These are phyloP conservation scores for Eucalyptus marginata DNA, from an alignment of 345 rosid genomes.

Conservation along the genomic window DNA sequence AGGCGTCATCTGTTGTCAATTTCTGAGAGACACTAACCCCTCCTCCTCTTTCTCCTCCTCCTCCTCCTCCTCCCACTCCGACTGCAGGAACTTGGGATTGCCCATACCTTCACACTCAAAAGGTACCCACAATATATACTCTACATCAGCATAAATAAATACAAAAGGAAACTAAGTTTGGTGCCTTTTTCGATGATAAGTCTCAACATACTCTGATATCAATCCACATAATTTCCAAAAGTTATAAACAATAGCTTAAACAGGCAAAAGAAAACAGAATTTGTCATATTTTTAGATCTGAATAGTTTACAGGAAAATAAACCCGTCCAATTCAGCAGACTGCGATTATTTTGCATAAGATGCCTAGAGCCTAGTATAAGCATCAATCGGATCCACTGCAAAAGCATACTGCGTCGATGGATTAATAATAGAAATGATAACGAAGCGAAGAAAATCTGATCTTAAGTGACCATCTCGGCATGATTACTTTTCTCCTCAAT, in stretches of 20 bases:
- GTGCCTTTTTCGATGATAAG: not conserved
- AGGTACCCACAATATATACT: not conserved
- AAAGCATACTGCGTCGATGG: not conserved
- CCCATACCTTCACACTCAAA: conserved; percentile 7
- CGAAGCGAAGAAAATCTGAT: not conserved
- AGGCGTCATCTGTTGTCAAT: conserved; percentile 76
- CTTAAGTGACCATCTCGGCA: not conserved
- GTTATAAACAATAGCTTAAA: not conserved
- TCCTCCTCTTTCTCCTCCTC: conserved; percentile 14
- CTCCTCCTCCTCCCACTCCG: conserved; percentile 4
- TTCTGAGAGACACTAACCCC: conserved; percentile 32
- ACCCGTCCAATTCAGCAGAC: not conserved
- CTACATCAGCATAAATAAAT: not conserved
- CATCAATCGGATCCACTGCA: not conserved
- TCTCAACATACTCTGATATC: not conserved
- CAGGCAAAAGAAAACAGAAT: not conserved
- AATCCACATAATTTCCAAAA: not conserved
- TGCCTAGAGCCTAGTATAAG: not conserved
- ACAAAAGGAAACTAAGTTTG: not conserved
- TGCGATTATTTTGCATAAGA: not conserved
- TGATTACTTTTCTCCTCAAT: not conserved
- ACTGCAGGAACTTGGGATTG: conserved; percentile 16
- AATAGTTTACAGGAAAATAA: not conserved
- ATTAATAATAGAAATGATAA: not conserved
- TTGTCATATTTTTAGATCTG: not conserved